Evolutionary conservation across 106 monocot species (phyloP), one percentile per base, ranked within the genome.

Genomic region (Allium cepa): DNA sequence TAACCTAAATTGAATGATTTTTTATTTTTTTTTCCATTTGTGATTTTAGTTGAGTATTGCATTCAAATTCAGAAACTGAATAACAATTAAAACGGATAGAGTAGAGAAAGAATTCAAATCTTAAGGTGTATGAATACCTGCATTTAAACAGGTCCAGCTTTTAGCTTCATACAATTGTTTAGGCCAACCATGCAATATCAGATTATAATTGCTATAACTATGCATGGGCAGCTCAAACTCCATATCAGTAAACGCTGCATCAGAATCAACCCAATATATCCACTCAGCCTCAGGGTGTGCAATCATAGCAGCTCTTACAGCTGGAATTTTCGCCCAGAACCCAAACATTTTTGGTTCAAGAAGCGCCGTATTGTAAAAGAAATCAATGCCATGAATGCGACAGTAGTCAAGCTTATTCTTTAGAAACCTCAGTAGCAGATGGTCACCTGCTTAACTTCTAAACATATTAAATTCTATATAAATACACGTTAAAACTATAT

Each of bases 261-360:
- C 94, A 28, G 94, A 84, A 79, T 94, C 90, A 63, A 93, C 79
- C 93, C 93, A 93, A 85, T 83, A 89, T 57, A 93, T 57, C 93
- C 93, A 93, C 72, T 93, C 93, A 36, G 77, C 76, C 75, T 93
- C 93, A 12, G 93, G 93, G 68, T 86, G 93, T 16, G 93, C 93
- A 27, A 82, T 73, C 86, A 93, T 89, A 73, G 93, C 88, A 53
- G 93, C 80, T 11, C 88, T 80, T 67, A 93, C 51, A 13, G 78
- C 56, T 2, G 93, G 81, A 64, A 82, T 72, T 71, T 93, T 89
- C 15, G 79, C 83, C 89, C 93, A 93, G 75, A 62, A 88, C n/a
- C 57, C 56, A 51, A 18, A 17, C 93, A 93, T 93, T 13, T 52
- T 26, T 1, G 89, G 84, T 64, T 93, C 79, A 59, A 93, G 78